Conservation (phyloP, 73 alveolate species). For the Symbiodinium natans region DNA sequence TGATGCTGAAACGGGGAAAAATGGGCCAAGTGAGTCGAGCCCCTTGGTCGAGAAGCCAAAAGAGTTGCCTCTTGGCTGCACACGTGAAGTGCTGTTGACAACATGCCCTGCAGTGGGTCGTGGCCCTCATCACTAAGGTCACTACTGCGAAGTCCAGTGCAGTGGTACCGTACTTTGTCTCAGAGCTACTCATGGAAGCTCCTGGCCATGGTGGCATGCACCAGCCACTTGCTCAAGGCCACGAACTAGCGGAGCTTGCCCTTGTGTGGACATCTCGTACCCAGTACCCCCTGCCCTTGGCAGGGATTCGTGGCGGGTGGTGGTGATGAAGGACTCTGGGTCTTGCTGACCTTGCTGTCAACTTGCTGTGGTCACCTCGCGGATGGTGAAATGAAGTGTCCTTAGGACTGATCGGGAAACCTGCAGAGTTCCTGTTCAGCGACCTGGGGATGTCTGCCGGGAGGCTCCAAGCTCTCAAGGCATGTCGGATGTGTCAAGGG, state of each 20-base stretch:
- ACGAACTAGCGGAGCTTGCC: neutral
- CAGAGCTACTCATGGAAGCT: constrained; percentile 93
- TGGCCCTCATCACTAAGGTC: neutral
- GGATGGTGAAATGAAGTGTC: too few species aligned
- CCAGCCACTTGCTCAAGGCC: constrained; percentile 77
- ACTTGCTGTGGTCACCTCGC: neutral
- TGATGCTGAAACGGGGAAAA: constrained; percentile 25
- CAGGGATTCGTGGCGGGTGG: constrained; percentile 93
- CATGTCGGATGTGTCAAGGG: too few species aligned
- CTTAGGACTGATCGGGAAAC: constrained; percentile 88
- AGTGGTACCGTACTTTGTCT: constrained; percentile 58
- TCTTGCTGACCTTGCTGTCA: neutral
- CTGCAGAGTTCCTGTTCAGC: constrained; percentile 76
- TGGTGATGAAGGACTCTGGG: constrained; percentile 51
- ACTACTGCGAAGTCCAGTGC: constrained; percentile 34
- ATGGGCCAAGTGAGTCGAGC: constrained; percentile 7
- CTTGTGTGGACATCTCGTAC: neutral
- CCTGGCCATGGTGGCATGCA: constrained; percentile 88
- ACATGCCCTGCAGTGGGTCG: neutral
- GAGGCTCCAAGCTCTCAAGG: constrained; percentile 74
- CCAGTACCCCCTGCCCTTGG: neutral
- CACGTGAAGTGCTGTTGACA: neutral
- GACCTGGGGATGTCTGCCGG: constrained; percentile 84
- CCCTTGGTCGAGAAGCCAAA: constrained; percentile 77
- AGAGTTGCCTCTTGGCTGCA: constrained; percentile 33